These are phyloP conservation scores for Copromyces sp. DNA, from an alignment of 495 filamentous ascomycete species.

Conservation along the genomic window DNA sequence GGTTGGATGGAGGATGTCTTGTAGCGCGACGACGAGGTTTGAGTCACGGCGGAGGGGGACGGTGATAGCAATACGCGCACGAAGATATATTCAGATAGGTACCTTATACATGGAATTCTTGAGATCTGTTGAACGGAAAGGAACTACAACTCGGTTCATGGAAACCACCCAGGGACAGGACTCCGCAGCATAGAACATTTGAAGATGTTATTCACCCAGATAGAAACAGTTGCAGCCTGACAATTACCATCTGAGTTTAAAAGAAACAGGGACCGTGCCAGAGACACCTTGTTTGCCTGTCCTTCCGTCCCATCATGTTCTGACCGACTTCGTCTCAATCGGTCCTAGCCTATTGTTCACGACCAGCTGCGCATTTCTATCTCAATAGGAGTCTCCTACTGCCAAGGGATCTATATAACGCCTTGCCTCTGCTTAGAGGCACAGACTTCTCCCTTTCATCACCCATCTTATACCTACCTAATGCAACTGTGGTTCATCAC, in stretches of 20 bases:
- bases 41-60: not conserved
- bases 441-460: not conserved
- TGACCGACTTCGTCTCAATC: not conserved
- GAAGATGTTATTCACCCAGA: not conserved
- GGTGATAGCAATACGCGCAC: not conserved
- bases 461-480: not conserved
- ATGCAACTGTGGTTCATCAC: not conserved
- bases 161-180: not conserved
- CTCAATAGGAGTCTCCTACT: not conserved
- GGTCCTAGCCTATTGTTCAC: not conserved
- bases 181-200: not conserved
- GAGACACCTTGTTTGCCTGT: not conserved
- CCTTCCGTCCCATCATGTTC: not conserved
- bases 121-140: not conserved
- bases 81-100: not conserved
- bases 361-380: not conserved
- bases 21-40: not conserved
- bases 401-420: not conserved
- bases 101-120: not conserved
- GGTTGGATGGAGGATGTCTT: not conserved
- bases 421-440: not conserved
- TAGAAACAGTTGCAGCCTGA: not conserved
- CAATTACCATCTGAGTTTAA: not conserved
- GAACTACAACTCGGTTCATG: not conserved
- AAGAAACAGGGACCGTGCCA: not conserved